Evolutionary conservation across 305 asterid genomes (phyloP), one percentile per base, ranked within the genome.

Genomic region (Fraxinus ornus): DNA sequence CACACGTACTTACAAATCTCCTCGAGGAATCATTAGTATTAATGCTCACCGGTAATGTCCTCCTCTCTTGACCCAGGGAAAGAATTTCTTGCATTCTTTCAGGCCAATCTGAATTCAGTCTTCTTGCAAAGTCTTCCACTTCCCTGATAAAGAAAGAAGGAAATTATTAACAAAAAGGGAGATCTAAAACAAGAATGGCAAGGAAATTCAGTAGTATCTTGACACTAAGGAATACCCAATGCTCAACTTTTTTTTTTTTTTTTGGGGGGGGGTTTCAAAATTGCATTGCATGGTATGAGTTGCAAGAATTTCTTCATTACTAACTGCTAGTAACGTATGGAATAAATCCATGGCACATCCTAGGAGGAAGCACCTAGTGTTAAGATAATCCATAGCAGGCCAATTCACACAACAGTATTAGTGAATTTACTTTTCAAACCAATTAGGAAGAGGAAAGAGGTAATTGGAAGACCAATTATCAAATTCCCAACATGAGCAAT

Each of bases 111-210:
- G 98, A 91, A 85, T 91, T 94, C 82, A 96, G 87, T 87, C 97
- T 91, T 87, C 99, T 90, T 15, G 98, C 98, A 57, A 96, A 96
- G 88, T 94, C 99, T 85, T 91, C 99, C 76, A 96, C 99, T 91
- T 96, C 99, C 94, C 99, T 96, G 88, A 81, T 83, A 71, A 86
- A 85, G 76, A 75, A 85, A 77, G 78, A 57, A 77, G 49, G 73
- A 28, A 15, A 77, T 24, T 71, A 78, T 12, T 36, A 60, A 77
- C 10, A 24, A 79, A 82, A 37, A 7, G 60, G 41, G 64, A 41
- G 15, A 17, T 76, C 76, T 33, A 66, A 26, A 30, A 80, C 77
- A 66, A 47, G 22, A 21, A 41, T 15, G 72, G 66, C 77, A 60
- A 77, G 28, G 41, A 39, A 35, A 68, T 57, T 57, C 28, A 49